A percentile compares a stretch with the other conserved stretches of the same genome.
phyloP scores from a whole-genome alignment of 2,329 filamentous ascomycete species.

The Catunica adiposa region DNA sequence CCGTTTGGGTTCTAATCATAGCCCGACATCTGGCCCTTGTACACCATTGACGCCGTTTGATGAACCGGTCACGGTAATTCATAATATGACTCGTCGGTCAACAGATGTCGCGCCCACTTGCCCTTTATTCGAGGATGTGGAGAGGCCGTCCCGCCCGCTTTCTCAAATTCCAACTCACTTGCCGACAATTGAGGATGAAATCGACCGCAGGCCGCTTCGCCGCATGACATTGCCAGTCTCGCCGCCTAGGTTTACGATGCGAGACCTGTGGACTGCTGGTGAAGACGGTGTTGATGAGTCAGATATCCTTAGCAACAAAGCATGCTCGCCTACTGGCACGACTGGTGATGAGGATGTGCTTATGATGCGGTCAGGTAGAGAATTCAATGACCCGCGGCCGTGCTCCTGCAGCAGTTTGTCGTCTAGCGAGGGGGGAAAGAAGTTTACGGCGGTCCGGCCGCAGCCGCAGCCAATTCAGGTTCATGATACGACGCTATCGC shows the following conservation, averaged over 20 bases:
- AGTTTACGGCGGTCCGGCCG: neutral
- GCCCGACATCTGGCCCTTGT: constrained; percentile 9
- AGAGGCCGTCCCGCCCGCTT: neutral
- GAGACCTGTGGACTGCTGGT: constrained; percentile 12
- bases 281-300: constrained; percentile 3
- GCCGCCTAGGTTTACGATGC: constrained; percentile 11
- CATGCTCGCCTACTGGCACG: constrained; percentile 2
- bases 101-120: constrained; percentile 8
- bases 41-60: constrained; percentile 10
- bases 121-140: neutral
- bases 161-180: constrained; percentile 6
- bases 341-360: constrained; percentile 8
- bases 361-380: constrained; percentile 9
- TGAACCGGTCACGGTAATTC: constrained; percentile 8
- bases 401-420: constrained; percentile 1
- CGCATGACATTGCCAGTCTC: constrained; percentile 13
- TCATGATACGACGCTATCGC: neutral
- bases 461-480: neutral
- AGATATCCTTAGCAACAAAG: constrained; percentile 5
- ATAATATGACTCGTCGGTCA: constrained; percentile 12
- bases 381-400: neutral
- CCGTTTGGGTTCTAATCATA: constrained; percentile 14
- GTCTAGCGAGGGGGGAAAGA: neutral
- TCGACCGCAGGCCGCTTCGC: constrained; percentile 11
- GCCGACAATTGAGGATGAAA: constrained; percentile 12